Base-by-base conservation (phyloP, 345 rosid genomes). In the Populus simonii region DNA sequence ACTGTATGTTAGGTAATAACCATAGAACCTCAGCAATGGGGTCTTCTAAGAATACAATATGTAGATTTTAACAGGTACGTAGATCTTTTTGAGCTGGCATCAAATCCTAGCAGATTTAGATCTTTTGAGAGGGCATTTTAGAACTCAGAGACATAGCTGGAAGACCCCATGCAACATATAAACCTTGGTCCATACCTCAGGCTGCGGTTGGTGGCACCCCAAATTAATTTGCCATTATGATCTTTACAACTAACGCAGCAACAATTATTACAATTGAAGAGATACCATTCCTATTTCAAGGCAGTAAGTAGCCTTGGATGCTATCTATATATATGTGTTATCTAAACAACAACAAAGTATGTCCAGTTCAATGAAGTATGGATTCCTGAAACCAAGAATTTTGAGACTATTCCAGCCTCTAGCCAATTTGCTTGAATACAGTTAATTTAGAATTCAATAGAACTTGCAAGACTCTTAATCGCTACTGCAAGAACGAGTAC, bases 161-260 rank as follows among this genome's bases (percentile, higher is more conserved):
- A 65, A 65, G 47, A 38, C 8, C 11, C 25, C 13, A 9, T 16
- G 72, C 80, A 63, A 23, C 75, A 29, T 63, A n/a, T 45, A 63
- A 66, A 59, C 69, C 51, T 35, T 8, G n/a, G 53, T 61, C 45
- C 1, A 70, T 43, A 62, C 25, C 71, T 33, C 59, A 63, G 29
- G 1, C 23, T 23, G 36, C 72, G 73, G 73, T 39, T 66, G 77
- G 39, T 78, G 71, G 61, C 53, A 51, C 71, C 11, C 17, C 20
- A 35, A 36, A 45, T 61, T 51, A 6, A 59, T 17, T 4, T 53
- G n/a, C 25, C 43, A 68, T 33, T 68, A 25, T 47, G 23, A 33
- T 33, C 36, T 36, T 15, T 18, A 5, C 66, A 66, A 20, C 61
- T 39, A 72, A 20, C 35, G 43, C 72, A 25, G 17, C 18, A 25